Base-by-base conservation (phyloP, 139 green algal genomes). In the Picochlorum costavermella region DNA sequence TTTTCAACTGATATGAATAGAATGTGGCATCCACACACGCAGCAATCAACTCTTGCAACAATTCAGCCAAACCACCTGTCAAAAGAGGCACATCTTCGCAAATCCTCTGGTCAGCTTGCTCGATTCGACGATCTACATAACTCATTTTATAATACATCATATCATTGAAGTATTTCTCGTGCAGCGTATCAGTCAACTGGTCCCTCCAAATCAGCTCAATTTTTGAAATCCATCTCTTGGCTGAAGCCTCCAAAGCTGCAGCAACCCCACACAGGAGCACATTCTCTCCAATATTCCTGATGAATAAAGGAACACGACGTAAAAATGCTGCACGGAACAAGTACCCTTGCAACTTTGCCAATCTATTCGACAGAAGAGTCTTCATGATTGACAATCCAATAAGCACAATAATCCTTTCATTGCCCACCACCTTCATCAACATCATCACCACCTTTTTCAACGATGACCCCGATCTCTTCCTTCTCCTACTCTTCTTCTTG, bases 91-190 rank as follows among this genome's bases (percentile, higher is more conserved):
- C 69, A 60, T 91, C 84, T 56, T 89, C 83, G 60, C 79, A 85
- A 11, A 91, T 68, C 51, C 81, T 75, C 74, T 89, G 78, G 71
- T 91, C 84, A 2, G 81, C 75, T 36, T 66, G 72, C 57, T 67
- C 59, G 14, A 91, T 60, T n/a, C 70, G 60, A 17, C 75, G 60
- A 70, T 90, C 78, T 58, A 91, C 84, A 50, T 91, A 82, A 23
- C 49, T 75, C 56, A 90, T 75, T 64, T 80, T 78, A 76, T 91
- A 91, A 61, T 86, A 91, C 9, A 73, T 77, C 80, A 90, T 88
- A 66, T 85, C 73, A 31, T 70, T 25, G 57, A 88, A 88, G 70
- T 87, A 88, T n/a, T 33, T 33, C 13, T 25, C 37, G 56, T 90
- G 83, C 25, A 90, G 64, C 44, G 64, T 56, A 5, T 46, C 49